A percentile compares a stretch with the other conserved stretches of the same genome.
Evolutionary conservation across 202 grass and related monocot genomes (phyloP).

Genomic region (Dendrocalamus latiflorus): DNA sequence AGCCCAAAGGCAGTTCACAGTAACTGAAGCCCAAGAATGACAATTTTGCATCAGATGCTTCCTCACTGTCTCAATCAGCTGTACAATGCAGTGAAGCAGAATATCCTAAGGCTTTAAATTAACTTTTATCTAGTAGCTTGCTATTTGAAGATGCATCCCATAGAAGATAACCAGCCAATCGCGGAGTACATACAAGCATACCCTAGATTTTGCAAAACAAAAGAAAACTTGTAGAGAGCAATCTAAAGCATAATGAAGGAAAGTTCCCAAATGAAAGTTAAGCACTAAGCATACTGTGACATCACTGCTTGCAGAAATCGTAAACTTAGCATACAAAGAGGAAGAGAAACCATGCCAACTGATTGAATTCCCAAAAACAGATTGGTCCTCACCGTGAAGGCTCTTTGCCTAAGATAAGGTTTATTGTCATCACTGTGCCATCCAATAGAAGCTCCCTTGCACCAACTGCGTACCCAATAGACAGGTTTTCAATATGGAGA

Average conservation of each 20-base stretch:
- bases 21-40: neutral
- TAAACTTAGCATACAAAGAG: neutral
- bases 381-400: slow-evolving; percentile 54
- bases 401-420: slow-evolving; percentile 91
- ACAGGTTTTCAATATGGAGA: neutral
- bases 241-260: neutral
- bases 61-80: neutral
- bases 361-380: neutral
- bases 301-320: neutral
- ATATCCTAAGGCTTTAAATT: neutral
- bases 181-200: neutral
- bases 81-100: neutral
- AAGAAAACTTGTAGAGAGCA: neutral
- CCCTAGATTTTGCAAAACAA: neutral
- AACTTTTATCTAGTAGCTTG: neutral
- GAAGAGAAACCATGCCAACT: neutral
- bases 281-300: neutral
- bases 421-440: slow-evolving; percentile 94
- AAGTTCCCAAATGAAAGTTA: neutral
- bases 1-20: neutral
- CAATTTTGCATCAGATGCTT: neutral
- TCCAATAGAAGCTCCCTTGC: slow-evolving; percentile 81
- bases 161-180: neutral
- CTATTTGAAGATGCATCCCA: neutral
- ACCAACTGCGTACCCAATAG: slow-evolving; percentile 63